Base-by-base conservation (phyloP, 2,329 filamentous ascomycete species). In the Coleophoma eucalyptorum region DNA sequence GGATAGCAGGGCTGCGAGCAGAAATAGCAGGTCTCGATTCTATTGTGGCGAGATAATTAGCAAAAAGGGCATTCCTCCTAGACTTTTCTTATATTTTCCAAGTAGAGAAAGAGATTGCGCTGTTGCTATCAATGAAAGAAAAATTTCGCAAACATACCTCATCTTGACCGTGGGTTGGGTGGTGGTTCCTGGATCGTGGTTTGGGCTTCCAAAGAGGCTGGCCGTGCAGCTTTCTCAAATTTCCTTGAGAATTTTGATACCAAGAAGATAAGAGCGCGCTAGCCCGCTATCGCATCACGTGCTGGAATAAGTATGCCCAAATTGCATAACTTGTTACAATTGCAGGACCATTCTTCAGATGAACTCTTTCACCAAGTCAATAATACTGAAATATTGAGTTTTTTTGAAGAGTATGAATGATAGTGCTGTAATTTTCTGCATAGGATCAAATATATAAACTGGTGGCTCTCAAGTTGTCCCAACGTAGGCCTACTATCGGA, bases 1-100 rank as follows among this genome's bases (percentile, higher is more conserved):
- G 83, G 83, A 67, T 86, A 87, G 65, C 78, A 78, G 45, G 86
- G 86, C 62, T 79, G 78, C 56, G 81, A 86, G 69, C 86, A 89
- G 70, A 88, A 87, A 67, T 86, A 84, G 69, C 84, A 87, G 50
- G 79, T 84, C 69, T 86, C 82, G 64, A 79, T 75, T 65, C 75
- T 76, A 56, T 11, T 41, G 4, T n/a, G 16, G 35, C 13, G 4
- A 38, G 5, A 26, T 3, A 2, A 6, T 38, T 38, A 38, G 35
- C 35, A 4, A n/a, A 15, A n/a, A n/a, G n/a, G 35, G 6, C 3
- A 38, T 38, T 38, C 16, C 16, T 15, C 35, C 12, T 38, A 38
- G 12, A 15, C 6, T 6, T 15, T 38, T 38, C 35, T n/a, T 12
- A 6, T 8, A 26, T 26, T 6, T 26, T 38, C 33, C 6, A 38